Evolutionary conservation across 768 basidiomycete species (phyloP), one percentile per base, ranked within the genome.

Genomic region (Trametes gibbosa): DNA sequence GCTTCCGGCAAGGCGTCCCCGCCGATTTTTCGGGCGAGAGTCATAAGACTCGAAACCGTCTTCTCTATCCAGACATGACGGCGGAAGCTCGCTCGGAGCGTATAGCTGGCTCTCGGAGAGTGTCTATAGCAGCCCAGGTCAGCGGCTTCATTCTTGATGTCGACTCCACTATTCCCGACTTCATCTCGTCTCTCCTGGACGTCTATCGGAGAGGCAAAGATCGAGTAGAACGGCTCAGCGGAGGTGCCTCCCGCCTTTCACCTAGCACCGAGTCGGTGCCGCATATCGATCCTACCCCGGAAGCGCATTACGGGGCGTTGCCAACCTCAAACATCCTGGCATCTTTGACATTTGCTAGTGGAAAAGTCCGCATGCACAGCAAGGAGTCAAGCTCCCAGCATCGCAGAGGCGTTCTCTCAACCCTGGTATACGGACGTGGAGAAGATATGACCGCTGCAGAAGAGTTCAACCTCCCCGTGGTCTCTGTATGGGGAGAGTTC

Each of bases 401-500:
- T 54, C 25, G 56, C 55, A n/a, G 63, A 73, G 63, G 81, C 84
- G 47, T 73, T 74, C 29, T 73, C 76, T n/a, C 61, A 7, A 62
- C 61, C 0, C 21, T 61, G 27, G 29, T 61, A 2, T 85, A 84
- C 55, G 83, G 83, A 40, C 78, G 81, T n/a, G 74, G 79, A 17
- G 76, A 77, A 25, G 67, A 78, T 45, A 23, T 25, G 17, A 58
- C 54, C 13, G 84, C 79, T 50, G 81, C 78, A 35, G 92, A 89
- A 65, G 75, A 82, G 13, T 89, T 89, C 73, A 83, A 79, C 61
- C 79, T 95, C 17, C 93, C 93, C 0, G 80, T 83, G 9, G 78
- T 95, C 6, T 87, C 90, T 17, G 87, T 90, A 19, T 93, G 90
- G 90, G 80, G 82, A 23, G 92, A 94, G 70, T 95, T 90, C 70